Percentiles rank a stretch among this genome's conserved stretches.
Evolutionary conservation across 768 basidiomycete species (phyloP).

Genomic region (Tremella fuciformis): DNA sequence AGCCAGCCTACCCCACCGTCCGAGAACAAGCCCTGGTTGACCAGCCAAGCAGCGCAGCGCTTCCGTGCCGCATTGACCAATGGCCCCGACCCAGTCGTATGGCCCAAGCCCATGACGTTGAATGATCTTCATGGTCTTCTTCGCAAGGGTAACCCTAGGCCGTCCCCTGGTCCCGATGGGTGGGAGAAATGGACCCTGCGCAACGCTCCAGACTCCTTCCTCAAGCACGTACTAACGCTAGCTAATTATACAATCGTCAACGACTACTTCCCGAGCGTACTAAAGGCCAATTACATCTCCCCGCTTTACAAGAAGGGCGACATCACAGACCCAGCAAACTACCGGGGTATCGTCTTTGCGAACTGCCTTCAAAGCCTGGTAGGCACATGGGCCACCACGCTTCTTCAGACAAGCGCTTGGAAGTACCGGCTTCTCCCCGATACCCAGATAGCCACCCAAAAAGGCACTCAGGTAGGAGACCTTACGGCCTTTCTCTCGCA

Average conservation of each 20-base stretch:
- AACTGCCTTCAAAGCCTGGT: conserved; percentile 14
- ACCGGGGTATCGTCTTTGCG: conserved; percentile 17
- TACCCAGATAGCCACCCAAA: conserved; percentile 22
- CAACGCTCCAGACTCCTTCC: not conserved
- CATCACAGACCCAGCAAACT: conserved; percentile 15
- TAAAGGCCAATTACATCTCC: conserved; percentile 17
- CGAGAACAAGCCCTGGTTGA: not conserved
- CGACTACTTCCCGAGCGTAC: conserved; percentile 18
- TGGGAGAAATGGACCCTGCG: conserved; percentile 23
- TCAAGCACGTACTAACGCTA: not conserved
- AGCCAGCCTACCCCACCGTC: too few species aligned
- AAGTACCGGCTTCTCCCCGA: conserved; percentile 3
- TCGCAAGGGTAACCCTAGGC: conserved; percentile 11
- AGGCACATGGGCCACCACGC: too few species aligned
- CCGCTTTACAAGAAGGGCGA: conserved; percentile 15
- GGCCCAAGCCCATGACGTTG: conserved; percentile 12
- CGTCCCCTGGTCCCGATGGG: conserved; percentile 22
- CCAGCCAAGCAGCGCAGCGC: not conserved
- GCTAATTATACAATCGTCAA: conserved; percentile 13
- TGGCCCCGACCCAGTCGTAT: conserved; percentile 4
- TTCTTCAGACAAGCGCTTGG: conserved; percentile 15
- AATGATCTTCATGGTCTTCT: conserved; percentile 2
- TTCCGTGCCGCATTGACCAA: too few species aligned
- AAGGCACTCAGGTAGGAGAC: conserved; percentile 12
- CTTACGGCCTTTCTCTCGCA: conserved; percentile 12